Evolutionary conservation across 371 early-diverging fungal genomes (phyloP).

Genomic region (Rhizopus arrhizus): DNA sequence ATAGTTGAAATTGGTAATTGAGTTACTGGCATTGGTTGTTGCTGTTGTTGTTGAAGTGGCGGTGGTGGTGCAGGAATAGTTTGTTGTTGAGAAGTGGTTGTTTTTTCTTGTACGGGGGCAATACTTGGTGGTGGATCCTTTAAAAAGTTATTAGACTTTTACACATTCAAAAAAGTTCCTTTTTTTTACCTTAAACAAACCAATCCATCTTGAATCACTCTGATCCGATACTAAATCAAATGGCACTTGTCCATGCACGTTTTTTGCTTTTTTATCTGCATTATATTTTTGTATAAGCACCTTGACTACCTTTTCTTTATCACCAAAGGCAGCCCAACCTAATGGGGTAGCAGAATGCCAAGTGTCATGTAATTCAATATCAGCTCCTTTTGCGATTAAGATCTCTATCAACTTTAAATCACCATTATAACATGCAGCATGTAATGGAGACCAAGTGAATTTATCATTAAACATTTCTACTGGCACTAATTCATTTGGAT

Average conservation of each 20-base stretch:
- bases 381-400: conserved; percentile 74
- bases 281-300: conserved; percentile 67
- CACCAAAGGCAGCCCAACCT: conserved; percentile 92
- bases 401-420: conserved; percentile 62
- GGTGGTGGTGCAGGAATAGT: background rate
- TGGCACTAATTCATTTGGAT: conserved; percentile 57
- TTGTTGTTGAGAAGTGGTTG: conserved; percentile 11
- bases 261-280: conserved; percentile 67
- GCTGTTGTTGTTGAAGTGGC: conserved; percentile 2
- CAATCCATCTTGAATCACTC: conserved; percentile 64
- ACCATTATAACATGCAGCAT: conserved; percentile 86
- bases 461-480: conserved; percentile 65
- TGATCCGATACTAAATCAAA: conserved; percentile 70
- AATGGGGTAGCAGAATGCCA: conserved; percentile 85
- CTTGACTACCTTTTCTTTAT: conserved; percentile 48
- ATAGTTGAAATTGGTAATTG: background rate
- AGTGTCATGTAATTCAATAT: conserved; percentile 82
- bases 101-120: conserved; percentile 10
- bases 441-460: conserved; percentile 87
- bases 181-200: conserved; percentile 32
- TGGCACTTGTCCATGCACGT: conserved; percentile 72
- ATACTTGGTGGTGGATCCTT: background rate
- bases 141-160: background rate
- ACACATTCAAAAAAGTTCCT: background rate
- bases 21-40: background rate